Conservation (phyloP, 805 yeast species). For the Ogataea paraovalis region DNA sequence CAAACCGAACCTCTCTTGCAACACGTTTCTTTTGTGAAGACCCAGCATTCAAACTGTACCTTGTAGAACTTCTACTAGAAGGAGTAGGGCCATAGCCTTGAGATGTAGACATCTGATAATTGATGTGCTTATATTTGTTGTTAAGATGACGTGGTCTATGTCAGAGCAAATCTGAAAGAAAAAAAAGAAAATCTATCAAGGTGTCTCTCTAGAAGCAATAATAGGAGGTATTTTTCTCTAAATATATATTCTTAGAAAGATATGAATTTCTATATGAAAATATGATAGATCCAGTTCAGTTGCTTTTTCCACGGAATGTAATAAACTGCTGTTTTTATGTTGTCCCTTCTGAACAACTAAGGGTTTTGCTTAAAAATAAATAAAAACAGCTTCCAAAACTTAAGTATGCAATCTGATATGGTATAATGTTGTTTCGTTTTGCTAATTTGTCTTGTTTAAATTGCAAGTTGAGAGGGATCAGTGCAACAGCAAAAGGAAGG, state of each 20-base stretch:
- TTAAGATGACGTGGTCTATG: not conserved
- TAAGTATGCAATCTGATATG: not conserved
- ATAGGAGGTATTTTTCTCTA: not conserved
- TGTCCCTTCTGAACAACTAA: too few species aligned
- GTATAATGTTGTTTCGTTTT: not conserved
- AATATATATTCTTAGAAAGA: too few species aligned
- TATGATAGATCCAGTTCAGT: not conserved
- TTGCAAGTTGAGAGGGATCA: not conserved
- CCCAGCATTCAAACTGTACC: slow-evolving; percentile 19
- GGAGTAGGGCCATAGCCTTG: slow-evolving; percentile 7
- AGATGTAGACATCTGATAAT: not conserved
- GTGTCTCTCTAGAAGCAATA: not conserved
- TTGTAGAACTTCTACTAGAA: slow-evolving; percentile 13
- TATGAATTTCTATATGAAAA: not conserved
- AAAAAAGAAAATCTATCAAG: too few species aligned
- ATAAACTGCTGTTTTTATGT: not conserved
- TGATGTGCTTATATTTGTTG: not conserved
- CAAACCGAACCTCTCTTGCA: slow-evolving; percentile 76
- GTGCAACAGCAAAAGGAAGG: not conserved
- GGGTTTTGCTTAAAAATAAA: too few species aligned
- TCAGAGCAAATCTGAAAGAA: too few species aligned
- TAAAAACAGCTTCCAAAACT: too few species aligned
- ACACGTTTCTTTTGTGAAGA: slow-evolving; percentile 30
- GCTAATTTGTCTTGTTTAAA: not conserved
- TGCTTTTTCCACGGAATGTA: not conserved